These are phyloP conservation scores for Adansonia digitata DNA, from an alignment of 345 rosid genomes.

Conservation along the genomic window DNA sequence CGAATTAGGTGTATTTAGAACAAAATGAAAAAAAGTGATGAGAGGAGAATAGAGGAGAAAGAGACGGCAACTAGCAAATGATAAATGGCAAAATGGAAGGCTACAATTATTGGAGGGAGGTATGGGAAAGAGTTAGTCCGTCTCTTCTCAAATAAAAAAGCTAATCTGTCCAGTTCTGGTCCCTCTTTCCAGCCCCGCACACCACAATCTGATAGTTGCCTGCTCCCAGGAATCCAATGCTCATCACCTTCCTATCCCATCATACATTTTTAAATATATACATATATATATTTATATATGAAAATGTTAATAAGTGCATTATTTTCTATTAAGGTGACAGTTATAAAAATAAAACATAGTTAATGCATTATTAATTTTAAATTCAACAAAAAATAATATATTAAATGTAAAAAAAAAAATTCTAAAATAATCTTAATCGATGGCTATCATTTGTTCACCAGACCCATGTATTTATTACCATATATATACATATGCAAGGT, in stretches of 20 bases:
- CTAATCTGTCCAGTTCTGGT: conserved; percentile 11
- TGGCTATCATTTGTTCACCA: too few relatives aligned
- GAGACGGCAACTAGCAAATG: conserved; percentile 5
- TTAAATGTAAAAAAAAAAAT: too few relatives aligned
- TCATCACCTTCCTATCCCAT: not conserved
- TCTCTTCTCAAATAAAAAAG: conserved; percentile 7
- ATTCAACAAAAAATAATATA: too few relatives aligned
- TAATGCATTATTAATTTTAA: too few relatives aligned
- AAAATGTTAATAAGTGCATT: too few relatives aligned
- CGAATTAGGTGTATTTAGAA: conserved; percentile 28
- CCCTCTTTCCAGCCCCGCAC: conserved; percentile 16
- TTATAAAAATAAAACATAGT: too few relatives aligned
- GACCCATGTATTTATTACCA: too few relatives aligned
- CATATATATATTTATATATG: too few relatives aligned
- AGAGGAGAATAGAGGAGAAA: not conserved
- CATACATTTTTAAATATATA: not conserved
- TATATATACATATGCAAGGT: not conserved
- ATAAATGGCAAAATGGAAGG: not conserved
- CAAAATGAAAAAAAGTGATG: not conserved
- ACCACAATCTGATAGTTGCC: conserved; percentile 14
- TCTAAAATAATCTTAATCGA: too few relatives aligned
- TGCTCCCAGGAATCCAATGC: conserved; percentile 27
- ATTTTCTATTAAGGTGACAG: too few relatives aligned
- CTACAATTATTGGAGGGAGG: conserved; percentile 32
- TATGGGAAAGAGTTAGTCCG: conserved; percentile 16